A percentile compares a stretch with the other conserved stretches of the same genome.
Conservation (phyloP, 1,284 basidiomycete genomes). For the Trichosporon sp. region DNA sequence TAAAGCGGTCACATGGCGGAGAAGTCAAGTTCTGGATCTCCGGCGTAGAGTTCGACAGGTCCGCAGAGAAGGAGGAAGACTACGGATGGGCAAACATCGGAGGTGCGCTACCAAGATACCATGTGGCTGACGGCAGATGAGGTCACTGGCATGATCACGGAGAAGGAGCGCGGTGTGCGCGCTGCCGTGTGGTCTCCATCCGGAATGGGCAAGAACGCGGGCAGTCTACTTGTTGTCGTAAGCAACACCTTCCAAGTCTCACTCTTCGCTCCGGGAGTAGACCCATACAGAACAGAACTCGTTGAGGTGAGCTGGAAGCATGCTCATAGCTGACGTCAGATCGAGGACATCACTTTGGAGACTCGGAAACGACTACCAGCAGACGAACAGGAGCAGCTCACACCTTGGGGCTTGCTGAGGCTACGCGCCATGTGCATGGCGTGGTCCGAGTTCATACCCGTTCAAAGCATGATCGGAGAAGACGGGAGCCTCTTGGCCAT, state of each 20-base stretch:
- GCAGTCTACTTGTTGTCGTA: slow-evolving; percentile 34
- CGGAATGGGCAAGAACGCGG: slow-evolving; percentile 19
- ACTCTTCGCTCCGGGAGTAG: slow-evolving; percentile 30
- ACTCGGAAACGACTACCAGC: slow-evolving; percentile 16
- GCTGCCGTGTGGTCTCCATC: slow-evolving; percentile 40
- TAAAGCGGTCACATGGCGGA: slow-evolving; percentile 23
- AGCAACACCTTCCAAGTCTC: slow-evolving; percentile 28
- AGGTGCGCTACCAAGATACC: not conserved
- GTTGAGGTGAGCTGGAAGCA: slow-evolving; percentile 25
- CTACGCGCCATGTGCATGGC: slow-evolving; percentile 27
- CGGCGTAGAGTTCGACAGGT: slow-evolving; percentile 18
- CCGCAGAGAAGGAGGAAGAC: slow-evolving; percentile 13
- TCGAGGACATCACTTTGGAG: slow-evolving; percentile 29
- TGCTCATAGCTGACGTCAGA: slow-evolving; percentile 13
- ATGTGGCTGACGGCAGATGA: slow-evolving; percentile 23
- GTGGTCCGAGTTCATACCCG: slow-evolving; percentile 28
- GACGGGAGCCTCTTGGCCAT: slow-evolving; percentile 39
- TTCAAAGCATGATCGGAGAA: slow-evolving; percentile 18
- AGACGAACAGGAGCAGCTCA: not conserved
- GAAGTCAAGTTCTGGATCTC: slow-evolving; percentile 36
- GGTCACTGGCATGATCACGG: slow-evolving; percentile 18
- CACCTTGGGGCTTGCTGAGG: slow-evolving; percentile 21
- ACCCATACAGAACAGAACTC: slow-evolving; percentile 30
- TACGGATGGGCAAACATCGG: slow-evolving; percentile 17
- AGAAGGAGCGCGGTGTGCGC: slow-evolving; percentile 25